Percentiles rank a stretch among this genome's conserved stretches.
phyloP scores from a whole-genome alignment of 1,139 yeast species.

The Arxiozyma bovina region DNA sequence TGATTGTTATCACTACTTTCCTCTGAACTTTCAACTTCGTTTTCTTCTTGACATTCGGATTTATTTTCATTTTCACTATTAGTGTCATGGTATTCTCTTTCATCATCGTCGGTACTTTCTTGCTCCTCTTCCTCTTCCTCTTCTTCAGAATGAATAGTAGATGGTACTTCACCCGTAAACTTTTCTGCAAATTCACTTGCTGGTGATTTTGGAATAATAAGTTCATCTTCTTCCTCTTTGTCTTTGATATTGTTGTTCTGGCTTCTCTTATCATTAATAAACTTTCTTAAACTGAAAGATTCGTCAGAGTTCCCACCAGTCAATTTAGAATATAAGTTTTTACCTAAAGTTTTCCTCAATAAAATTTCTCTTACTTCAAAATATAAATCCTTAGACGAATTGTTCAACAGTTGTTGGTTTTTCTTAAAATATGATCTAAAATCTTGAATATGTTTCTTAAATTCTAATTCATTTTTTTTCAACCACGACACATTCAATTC shows the following conservation, averaged over 20 bases:
- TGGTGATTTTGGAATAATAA: constrained; percentile 38
- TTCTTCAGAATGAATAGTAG: background rate
- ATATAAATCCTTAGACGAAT: constrained; percentile 71
- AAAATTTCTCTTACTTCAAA: constrained; percentile 74
- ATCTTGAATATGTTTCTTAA: constrained; percentile 81
- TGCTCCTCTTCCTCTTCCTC: background rate
- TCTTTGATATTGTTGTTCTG: constrained; percentile 1
- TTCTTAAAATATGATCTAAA: constrained; percentile 79
- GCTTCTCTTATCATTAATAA: constrained; percentile 3
- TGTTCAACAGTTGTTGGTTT: constrained; percentile 59
- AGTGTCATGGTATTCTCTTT: background rate
- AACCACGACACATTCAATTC: constrained; percentile 95
- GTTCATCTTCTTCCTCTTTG: constrained; percentile 11
- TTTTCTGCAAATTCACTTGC: constrained; percentile 57
- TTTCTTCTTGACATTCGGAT: background rate
- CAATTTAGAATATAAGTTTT: constrained; percentile 27
- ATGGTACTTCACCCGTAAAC: constrained; percentile 38
- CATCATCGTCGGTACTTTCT: background rate
- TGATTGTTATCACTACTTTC: constrained; percentile 2
- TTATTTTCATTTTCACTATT: background rate
- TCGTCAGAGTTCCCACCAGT: constrained; percentile 15
- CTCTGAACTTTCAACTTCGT: constrained; percentile 1
- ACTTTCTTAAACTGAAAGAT: background rate
- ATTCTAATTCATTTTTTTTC: constrained; percentile 89
- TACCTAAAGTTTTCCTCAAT: constrained; percentile 39